These are phyloP conservation scores for Cladosporium sp. DNA, from an alignment of 2,329 filamentous ascomycete genomes.

Conservation along the genomic window DNA sequence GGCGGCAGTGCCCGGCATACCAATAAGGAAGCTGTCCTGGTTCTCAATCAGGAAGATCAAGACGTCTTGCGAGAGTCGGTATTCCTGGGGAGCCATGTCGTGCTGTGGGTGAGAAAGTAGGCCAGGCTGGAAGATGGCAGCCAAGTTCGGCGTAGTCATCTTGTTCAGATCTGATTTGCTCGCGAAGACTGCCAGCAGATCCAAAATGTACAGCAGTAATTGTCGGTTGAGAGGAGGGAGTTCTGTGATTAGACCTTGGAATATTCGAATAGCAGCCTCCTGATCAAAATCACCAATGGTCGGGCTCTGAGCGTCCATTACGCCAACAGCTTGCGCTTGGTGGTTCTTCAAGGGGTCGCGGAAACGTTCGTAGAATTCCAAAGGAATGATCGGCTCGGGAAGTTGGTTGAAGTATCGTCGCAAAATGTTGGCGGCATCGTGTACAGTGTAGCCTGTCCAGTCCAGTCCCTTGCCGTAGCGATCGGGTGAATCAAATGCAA, in stretches of 20 bases:
- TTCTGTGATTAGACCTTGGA: conserved; percentile 89
- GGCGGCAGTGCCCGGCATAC: conserved; percentile 98
- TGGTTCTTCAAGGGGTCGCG: conserved; percentile 74
- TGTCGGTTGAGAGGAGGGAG: conserved; percentile 91
- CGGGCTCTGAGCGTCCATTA: conserved; percentile 63
- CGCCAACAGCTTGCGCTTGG: conserved; percentile 68
- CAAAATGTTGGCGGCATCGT: conserved; percentile 95
- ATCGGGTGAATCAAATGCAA: conserved; percentile 88
- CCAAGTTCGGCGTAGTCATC: conserved; percentile 92
- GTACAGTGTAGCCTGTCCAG: conserved; percentile 96
- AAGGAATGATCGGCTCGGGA: conserved; percentile 91
- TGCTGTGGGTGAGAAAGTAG: conserved; percentile 92
- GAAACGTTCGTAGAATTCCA: conserved; percentile 90
- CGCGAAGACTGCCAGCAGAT: conserved; percentile 92
- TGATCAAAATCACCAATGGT: conserved; percentile 74
- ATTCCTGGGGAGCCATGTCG: conserved; percentile 93
- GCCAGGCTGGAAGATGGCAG: conserved; percentile 96
- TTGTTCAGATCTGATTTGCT: conserved; percentile 95
- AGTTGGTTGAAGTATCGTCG: conserved; percentile 94
- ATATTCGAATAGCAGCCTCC: conserved; percentile 72
- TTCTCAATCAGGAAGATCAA: conserved; percentile 98
- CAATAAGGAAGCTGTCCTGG: conserved; percentile 96
- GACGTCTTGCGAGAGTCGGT: conserved; percentile 92
- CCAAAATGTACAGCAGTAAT: conserved; percentile 90
- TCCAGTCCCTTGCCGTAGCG: conserved; percentile 94